Base-by-base conservation (phyloP, 164 flowering plant genomes). In the Umbilicus rupestris region DNA sequence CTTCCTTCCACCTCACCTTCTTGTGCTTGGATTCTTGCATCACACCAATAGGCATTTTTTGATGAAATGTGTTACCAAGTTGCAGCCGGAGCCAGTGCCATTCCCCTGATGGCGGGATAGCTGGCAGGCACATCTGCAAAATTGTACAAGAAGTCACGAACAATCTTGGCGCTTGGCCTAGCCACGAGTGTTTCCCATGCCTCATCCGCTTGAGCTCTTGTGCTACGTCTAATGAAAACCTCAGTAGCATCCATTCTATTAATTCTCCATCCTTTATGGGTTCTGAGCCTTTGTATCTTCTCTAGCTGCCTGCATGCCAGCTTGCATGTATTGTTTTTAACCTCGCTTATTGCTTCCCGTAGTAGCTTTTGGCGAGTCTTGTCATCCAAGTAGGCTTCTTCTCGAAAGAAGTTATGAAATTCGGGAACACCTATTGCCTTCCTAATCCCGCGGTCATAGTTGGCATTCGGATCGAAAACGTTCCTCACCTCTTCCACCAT, bases 381-480 rank as follows among this genome's bases (percentile, higher is more conserved):
- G 12, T 65, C 52, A 14, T 41, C 67, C 50, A 65, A 28, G 3
- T 65, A 30, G 35, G 33, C 47, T 26, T 44, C 50, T 44, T 39
- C 47, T 44, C 67, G 26, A 16, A 65, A 44, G n/a, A 65, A 65
- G n/a, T 45, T 44, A 16, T 65, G 55, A 44, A 65, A 20, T 46
- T 65, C 67, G 7, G 67, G 67, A 19, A 65, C 67, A 8, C 67
- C 67, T 16, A 65, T 42, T 26, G 67, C 67, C 24, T 45, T 24
- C 67, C 67, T 24, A 44, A 65, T 41, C 19, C 67, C 67, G 24
- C 67, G 50, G 7, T 44, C 30, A 30, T 65, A 65, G 52, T 65
- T 30, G 3, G 10, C 67, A 19, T 22, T 44, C 9, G 52, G n/a
- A 28, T 44, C 7, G 14, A 65, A 65, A 10, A 65, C 33, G 19